Evolutionary conservation across 208 protist genomes (phyloP).

Genomic region (Acanthamoeba culbertsoni): DNA sequence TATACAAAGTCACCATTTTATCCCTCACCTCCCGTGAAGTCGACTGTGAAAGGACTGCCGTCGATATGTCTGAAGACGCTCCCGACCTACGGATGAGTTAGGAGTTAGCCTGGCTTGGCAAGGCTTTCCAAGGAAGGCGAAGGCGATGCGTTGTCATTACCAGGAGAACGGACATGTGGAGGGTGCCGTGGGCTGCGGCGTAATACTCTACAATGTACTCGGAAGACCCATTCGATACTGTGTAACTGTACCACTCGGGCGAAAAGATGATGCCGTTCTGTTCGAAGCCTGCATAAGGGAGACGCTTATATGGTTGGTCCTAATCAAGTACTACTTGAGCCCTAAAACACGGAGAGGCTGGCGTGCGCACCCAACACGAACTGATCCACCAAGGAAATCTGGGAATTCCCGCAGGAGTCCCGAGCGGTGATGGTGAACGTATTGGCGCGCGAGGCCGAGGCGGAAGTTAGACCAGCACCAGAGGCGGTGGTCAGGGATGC

Average conservation of each 20-base stretch:
- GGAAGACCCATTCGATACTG: neutral
- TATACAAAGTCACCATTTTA: neutral
- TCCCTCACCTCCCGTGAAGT: neutral
- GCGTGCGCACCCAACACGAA: neutral
- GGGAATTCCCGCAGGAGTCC: constrained; percentile 18
- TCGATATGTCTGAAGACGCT: neutral
- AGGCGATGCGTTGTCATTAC: no score
- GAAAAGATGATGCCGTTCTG: constrained; percentile 23
- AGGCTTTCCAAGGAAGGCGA: no score
- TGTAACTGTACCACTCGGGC: neutral
- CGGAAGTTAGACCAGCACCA: neutral
- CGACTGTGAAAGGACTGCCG: constrained; percentile 30
- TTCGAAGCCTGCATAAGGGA: neutral
- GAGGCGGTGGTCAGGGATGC: neutral
- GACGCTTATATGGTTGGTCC: no score
- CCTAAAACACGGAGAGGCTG: neutral
- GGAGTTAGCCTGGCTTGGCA: neutral
- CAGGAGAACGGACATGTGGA: constrained; percentile 1
- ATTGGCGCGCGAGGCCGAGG: neutral
- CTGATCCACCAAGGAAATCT: neutral
- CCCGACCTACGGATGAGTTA: neutral
- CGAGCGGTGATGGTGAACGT: constrained; percentile 7
- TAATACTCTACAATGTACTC: neutral
- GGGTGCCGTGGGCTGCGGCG: neutral
- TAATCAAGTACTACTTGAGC: neutral